Evolutionary conservation across 208 protist species (phyloP).

Genomic region (Trypanosoma platydactyli): DNA sequence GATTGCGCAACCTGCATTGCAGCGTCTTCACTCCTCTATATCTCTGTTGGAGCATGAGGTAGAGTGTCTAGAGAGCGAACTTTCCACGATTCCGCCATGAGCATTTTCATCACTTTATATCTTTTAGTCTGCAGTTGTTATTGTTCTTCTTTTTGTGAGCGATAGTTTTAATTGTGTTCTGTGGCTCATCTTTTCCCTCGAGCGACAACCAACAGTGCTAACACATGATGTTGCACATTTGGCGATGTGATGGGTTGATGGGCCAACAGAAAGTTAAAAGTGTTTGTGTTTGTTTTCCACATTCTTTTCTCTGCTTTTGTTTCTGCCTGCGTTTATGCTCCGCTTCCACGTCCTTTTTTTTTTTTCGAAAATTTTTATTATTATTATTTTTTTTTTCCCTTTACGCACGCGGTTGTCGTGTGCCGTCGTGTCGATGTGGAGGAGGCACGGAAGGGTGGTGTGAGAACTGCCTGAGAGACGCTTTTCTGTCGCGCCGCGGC

Average conservation of each 20-base stretch:
- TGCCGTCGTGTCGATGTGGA: not conserved
- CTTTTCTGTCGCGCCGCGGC: not conserved
- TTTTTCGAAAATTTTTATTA: not conserved
- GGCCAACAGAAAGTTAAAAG: slow-evolving; percentile 21
- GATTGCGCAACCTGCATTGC: slow-evolving; percentile 36
- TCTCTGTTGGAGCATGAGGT: slow-evolving; percentile 42
- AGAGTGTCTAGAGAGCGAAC: slow-evolving; percentile 37
- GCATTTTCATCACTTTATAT: not conserved
- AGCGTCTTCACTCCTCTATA: slow-evolving; percentile 37
- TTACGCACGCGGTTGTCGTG: slow-evolving; percentile 7
- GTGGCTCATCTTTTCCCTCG: not conserved
- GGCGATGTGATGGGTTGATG: not conserved
- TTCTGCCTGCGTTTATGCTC: not conserved
- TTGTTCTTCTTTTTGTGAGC: slow-evolving; percentile 4
- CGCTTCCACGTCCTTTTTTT: slow-evolving; percentile 11
- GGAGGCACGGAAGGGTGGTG: not conserved
- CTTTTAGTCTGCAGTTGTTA: not conserved
- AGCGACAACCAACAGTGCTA: too few species aligned
- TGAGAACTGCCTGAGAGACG: not conserved
- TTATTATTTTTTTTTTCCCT: not conserved
- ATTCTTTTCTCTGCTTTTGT: slow-evolving; percentile 3
- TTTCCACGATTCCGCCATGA: slow-evolving; percentile 3
- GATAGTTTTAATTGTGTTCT: slow-evolving; percentile 3
- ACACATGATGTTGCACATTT: not conserved
- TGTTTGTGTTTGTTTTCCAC: slow-evolving; percentile 11